phyloP scores from a whole-genome alignment of 192 early-diverging fungal genomes.

The Piromyces finnis region DNA sequence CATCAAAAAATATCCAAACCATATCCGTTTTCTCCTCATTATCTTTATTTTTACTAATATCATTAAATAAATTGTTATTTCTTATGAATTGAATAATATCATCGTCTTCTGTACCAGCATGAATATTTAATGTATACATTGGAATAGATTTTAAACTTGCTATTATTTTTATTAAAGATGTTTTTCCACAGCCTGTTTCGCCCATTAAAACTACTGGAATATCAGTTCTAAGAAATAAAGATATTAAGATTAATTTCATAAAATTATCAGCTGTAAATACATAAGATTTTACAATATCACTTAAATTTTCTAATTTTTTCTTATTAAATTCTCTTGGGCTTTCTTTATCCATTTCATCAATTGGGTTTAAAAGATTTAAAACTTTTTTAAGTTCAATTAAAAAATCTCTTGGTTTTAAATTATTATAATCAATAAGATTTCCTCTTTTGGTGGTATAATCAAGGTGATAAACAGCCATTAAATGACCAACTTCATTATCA shows the following conservation, averaged over 20 bases:
- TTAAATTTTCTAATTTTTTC: neutral
- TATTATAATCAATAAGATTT: neutral
- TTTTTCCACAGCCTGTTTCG: neutral
- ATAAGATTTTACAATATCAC: neutral
- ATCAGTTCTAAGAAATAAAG: neutral
- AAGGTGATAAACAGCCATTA: neutral
- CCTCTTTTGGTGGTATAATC: neutral
- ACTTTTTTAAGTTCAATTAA: neutral
- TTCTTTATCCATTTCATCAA: neutral
- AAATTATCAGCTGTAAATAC: neutral
- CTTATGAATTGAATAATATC: neutral
- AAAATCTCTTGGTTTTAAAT: neutral
- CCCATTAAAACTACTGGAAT: neutral
- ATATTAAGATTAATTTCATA: neutral
- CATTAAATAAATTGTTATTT: neutral
- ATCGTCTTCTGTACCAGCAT: neutral
- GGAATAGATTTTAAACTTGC: neutral
- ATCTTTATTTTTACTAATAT: neutral
- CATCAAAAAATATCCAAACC: neutral
- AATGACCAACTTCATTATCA: neutral
- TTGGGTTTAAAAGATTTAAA: neutral
- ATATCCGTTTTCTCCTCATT: neutral
- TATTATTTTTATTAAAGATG: neutral
- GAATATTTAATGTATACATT: neutral
- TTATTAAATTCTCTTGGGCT: neutral